These are phyloP conservation scores for Auriculariales sp. DNA, from an alignment of 768 basidiomycete species.

Conservation along the genomic window DNA sequence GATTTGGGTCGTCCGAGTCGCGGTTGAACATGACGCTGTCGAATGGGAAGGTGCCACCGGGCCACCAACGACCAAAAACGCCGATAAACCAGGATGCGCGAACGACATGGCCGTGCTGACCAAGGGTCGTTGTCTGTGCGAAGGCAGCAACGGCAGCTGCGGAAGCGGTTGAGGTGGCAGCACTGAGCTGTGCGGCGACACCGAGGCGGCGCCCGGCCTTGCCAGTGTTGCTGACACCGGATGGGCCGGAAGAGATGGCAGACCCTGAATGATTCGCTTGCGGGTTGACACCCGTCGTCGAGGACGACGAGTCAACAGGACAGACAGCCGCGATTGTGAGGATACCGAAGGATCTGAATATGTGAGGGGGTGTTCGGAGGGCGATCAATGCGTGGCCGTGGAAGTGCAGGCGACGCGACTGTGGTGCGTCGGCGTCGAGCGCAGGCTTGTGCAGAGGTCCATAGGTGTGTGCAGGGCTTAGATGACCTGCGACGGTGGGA, in stretches of 20 bases:
- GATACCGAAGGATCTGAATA: constrained; percentile 74
- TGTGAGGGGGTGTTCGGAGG: constrained; percentile 79
- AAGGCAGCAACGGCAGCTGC: constrained; percentile 14
- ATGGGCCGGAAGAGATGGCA: too few species aligned
- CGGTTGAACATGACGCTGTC: constrained; percentile 48
- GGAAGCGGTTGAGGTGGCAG: too few species aligned
- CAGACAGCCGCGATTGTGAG: constrained; percentile 75
- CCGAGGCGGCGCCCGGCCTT: not conserved
- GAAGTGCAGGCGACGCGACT: constrained; percentile 66
- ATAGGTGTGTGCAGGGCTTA: not conserved
- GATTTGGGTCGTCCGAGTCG: constrained; percentile 57
- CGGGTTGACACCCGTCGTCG: not conserved
- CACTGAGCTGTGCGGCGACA: not conserved
- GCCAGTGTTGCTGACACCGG: constrained; percentile 7
- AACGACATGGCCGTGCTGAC: too few species aligned
- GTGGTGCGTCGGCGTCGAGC: constrained; percentile 10
- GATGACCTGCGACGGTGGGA: constrained; percentile 1
- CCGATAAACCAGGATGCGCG: constrained; percentile 82
- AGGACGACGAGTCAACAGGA: constrained; percentile 20
- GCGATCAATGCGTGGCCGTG: constrained; percentile 86
- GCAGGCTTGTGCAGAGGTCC: not conserved
- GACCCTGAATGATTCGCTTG: too few species aligned
- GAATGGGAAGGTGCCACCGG: constrained; percentile 52
- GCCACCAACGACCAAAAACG: constrained; percentile 85
- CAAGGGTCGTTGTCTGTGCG: constrained; percentile 32